Evolutionary conservation across 2,329 filamentous ascomycete species (phyloP).

Genomic region (Ilyonectria sp.): DNA sequence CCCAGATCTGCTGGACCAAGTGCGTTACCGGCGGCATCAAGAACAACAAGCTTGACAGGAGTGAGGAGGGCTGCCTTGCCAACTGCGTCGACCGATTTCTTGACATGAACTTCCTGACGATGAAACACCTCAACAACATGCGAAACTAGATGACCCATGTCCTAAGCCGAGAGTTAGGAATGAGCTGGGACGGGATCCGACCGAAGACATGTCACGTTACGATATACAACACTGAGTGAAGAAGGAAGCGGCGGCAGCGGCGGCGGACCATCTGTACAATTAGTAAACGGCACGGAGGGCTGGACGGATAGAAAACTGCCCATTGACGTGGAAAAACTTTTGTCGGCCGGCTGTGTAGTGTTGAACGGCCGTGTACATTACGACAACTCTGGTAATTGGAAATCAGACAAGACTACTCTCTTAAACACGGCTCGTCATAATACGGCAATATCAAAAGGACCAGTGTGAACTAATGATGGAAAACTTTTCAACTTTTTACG

Average conservation of each 20-base stretch:
- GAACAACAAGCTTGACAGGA: conserved; percentile 79
- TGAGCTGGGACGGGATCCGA: neutral
- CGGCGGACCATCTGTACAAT: conserved; percentile 13
- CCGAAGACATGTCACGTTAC: neutral
- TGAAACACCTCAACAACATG: conserved; percentile 84
- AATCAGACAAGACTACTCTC: conserved; percentile 12
- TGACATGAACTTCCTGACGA: conserved; percentile 87
- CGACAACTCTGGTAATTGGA: neutral
- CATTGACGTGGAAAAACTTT: neutral
- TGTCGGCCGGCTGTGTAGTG: neutral
- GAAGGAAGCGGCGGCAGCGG: neutral
- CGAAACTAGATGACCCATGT: conserved; percentile 48
- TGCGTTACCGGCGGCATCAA: conserved; percentile 85
- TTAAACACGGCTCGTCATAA: neutral
- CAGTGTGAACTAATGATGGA: too few species aligned
- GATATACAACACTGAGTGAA: neutral
- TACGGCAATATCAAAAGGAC: neutral
- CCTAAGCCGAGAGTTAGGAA: neutral
- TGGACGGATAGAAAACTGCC: neutral
- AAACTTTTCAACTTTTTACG: neutral
- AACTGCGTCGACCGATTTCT: conserved; percentile 97
- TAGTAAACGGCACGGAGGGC: conserved; percentile 7
- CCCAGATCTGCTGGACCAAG: conserved; percentile 93
- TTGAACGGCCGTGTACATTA: conserved; percentile 22
- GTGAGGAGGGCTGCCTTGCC: conserved; percentile 86